Conservation (phyloP, 192 early-diverging fungal species). For the Dissophora ornata region DNA sequence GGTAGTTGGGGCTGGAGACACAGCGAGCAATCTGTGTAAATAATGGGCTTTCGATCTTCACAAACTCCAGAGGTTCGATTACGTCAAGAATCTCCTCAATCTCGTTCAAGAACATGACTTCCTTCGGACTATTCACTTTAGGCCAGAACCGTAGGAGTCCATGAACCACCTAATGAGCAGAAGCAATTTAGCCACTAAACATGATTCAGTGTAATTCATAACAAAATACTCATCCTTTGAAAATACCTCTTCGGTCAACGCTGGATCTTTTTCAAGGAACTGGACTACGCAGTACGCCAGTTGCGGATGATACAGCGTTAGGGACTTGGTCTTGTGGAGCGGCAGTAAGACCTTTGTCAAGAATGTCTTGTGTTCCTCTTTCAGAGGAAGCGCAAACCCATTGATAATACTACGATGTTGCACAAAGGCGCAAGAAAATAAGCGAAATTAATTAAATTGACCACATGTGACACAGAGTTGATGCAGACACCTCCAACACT, state of each 20-base stretch:
- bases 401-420: conserved; percentile 93
- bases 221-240: too few species aligned
- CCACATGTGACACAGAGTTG: neutral
- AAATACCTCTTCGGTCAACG: conserved; percentile 89
- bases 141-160: conserved; percentile 97
- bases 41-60: conserved; percentile 87
- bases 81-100: conserved; percentile 97
- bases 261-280: conserved; percentile 97
- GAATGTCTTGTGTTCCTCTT: conserved; percentile 99
- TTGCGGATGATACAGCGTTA: conserved; percentile 96
- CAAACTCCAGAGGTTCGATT: conserved; percentile 92
- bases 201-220: too few species aligned
- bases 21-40: conserved; percentile 94
- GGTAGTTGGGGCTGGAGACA: conserved; percentile 96
- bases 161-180: conserved; percentile 74
- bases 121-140: conserved; percentile 98
- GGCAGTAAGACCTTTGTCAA: conserved; percentile 93
- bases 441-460: neutral
- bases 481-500: too few species aligned
- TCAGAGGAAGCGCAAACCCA: conserved; percentile 97
- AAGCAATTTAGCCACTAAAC: too few species aligned
- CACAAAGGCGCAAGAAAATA: neutral
- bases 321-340: conserved; percentile 94
- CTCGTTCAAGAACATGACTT: conserved; percentile 99
- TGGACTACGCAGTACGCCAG: conserved; percentile 98